phyloP scores from a whole-genome alignment of 2,329 filamentous ascomycete genomes.

The Aspergillus sergii region DNA sequence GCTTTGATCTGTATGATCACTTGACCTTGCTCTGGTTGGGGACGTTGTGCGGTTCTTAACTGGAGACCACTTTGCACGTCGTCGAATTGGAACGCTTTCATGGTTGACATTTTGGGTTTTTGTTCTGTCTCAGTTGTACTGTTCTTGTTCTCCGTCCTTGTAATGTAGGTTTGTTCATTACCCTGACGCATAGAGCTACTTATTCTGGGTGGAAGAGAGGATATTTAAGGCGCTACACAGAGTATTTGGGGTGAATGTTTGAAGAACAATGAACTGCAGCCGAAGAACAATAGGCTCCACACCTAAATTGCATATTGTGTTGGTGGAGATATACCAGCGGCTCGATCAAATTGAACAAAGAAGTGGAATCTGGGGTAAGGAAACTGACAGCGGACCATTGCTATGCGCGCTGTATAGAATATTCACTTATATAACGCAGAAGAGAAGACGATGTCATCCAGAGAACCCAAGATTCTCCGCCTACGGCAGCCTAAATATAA shows the following conservation, averaged over 20 bases:
- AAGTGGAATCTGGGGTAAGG: not conserved
- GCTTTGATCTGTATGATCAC: not conserved
- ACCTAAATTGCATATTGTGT: not conserved
- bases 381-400: not conserved
- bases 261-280: not conserved
- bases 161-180: not conserved
- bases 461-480: not conserved
- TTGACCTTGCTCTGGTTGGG: not conserved
- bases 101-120: not conserved
- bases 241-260: not conserved
- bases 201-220: not conserved
- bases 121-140: not conserved
- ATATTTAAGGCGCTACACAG: not conserved
- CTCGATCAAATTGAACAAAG: too few relatives aligned
- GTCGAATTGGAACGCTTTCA: not conserved
- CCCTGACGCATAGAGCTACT: not conserved
- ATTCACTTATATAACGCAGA: not conserved
- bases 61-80: not conserved
- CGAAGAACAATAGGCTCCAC: not conserved
- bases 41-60: not conserved
- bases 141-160: not conserved
- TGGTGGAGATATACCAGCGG: not conserved
- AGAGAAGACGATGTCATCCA: too few relatives aligned
- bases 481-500: too few relatives aligned
- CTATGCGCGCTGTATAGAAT: accelerated